Conservation (phyloP, 179 eudicot genomes). For the Kewa caespitosa region DNA sequence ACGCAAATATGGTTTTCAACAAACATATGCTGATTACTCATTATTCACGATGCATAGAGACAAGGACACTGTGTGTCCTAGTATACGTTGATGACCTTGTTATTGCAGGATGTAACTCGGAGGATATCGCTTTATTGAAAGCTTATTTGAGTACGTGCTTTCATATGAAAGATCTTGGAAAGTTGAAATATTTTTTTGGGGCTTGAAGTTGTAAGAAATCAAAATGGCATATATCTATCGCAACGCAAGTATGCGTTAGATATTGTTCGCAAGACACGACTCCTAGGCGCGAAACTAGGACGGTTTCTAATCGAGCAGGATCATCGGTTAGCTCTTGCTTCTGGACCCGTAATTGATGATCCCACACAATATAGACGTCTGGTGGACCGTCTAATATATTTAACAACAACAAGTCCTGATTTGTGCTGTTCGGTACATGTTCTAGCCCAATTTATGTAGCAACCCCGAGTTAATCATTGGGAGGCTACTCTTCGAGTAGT, state of each 20-base stretch:
- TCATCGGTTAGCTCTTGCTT: background rate
- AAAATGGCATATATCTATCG: background rate
- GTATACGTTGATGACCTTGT: background rate
- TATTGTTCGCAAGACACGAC: background rate
- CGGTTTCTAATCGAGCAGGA: background rate
- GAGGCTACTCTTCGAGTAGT: background rate
- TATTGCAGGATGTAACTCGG: background rate
- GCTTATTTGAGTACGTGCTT: background rate
- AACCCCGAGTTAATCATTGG: background rate
- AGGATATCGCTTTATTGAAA: background rate
- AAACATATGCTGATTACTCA: background rate
- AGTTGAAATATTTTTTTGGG: background rate
- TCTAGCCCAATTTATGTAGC: background rate
- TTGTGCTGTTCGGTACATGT: background rate
- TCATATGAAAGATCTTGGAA: background rate
- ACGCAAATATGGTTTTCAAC: background rate
- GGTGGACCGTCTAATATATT: background rate
- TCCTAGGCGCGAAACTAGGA: background rate
- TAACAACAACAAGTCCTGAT: background rate
- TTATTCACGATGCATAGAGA: background rate
- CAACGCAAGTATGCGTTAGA: background rate
- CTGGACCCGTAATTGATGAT: background rate
- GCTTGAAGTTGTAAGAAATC: background rate
- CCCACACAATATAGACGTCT: background rate
- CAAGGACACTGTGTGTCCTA: background rate